phyloP scores from a whole-genome alignment of 352 stramenopile genomes.

The Phytophthora hibernalis region DNA sequence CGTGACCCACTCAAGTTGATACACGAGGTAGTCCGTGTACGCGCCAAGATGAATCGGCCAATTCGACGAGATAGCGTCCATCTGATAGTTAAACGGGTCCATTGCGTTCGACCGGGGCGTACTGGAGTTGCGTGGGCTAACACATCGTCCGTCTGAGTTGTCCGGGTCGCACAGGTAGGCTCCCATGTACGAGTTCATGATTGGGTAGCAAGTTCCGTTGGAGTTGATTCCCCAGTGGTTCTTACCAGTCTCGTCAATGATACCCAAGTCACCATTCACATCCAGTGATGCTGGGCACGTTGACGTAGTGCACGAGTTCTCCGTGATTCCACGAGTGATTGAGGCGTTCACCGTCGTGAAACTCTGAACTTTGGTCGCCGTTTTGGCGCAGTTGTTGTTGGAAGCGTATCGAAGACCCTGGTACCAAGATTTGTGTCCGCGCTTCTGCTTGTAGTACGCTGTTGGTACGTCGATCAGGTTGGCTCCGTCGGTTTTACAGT shows the following conservation, averaged over 20 bases:
- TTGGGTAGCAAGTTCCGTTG: constrained; percentile 57
- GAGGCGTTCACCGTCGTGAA: constrained; percentile 54
- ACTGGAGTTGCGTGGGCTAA: constrained; percentile 50
- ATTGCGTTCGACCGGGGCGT: constrained; percentile 57
- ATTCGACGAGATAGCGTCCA: constrained; percentile 72
- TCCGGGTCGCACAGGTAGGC: constrained; percentile 61
- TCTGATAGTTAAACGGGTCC: constrained; percentile 55
- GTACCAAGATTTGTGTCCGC: constrained; percentile 70
- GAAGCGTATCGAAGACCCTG: constrained; percentile 62
- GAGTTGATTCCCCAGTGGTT: constrained; percentile 64
- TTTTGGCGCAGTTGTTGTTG: constrained; percentile 62
- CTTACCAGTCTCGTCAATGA: constrained; percentile 51
- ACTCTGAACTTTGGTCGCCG: constrained; percentile 39
- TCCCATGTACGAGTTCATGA: constrained; percentile 66
- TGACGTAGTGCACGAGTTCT: constrained; percentile 49
- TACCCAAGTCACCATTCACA: constrained; percentile 49
- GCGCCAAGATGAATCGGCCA: constrained; percentile 74
- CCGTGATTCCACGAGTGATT: constrained; percentile 45
- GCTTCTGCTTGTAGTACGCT: constrained; percentile 44
- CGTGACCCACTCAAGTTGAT: constrained; percentile 55
- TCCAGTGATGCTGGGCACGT: constrained; percentile 62
- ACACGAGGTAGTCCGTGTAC: constrained; percentile 73
- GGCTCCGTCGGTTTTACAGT: constrained; percentile 58
- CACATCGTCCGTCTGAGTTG: constrained; percentile 41
- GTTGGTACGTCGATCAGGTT: constrained; percentile 59